Conservation (phyloP, 257 asterid species). For the Nicotiana tabacum region DNA sequence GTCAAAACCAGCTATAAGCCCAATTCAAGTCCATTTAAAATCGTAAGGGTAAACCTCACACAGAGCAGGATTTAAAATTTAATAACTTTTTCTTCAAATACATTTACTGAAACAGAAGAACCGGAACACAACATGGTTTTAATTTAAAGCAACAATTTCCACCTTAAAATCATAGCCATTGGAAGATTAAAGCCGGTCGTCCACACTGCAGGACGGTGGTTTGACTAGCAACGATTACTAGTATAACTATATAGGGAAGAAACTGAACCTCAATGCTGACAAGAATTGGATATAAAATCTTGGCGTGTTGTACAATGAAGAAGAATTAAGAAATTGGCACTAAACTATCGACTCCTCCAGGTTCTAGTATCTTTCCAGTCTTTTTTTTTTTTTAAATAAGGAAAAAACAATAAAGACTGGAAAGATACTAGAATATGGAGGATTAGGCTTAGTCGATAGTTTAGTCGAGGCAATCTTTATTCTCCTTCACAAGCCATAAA, state of each 20-base stretch:
- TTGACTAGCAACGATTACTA: neutral
- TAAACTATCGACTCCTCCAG: neutral
- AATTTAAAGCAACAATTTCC: neutral
- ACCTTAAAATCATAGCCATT: neutral
- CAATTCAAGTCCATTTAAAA: neutral
- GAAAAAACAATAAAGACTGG: too few relatives aligned
- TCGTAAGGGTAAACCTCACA: neutral
- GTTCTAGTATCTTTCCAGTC: neutral
- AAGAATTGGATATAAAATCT: neutral
- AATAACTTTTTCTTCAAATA: neutral
- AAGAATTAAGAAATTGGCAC: slow-evolving; percentile 5
- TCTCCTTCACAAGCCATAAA: neutral
- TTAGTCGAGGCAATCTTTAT: neutral
- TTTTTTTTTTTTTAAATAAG: too few relatives aligned
- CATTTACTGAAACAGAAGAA: neutral
- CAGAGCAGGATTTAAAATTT: neutral
- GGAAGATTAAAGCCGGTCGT: neutral
- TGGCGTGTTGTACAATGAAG: neutral
- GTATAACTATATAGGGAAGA: neutral
- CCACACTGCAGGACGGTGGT: neutral
- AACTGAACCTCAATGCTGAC: neutral
- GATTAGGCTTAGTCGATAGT: neutral
- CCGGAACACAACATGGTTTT: neutral
- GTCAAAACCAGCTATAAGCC: neutral
- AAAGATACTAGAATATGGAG: neutral